These are phyloP conservation scores for Pseudovirgaria hyperparasitica DNA, from an alignment of 2,329 filamentous ascomycete genomes.

Conservation along the genomic window DNA sequence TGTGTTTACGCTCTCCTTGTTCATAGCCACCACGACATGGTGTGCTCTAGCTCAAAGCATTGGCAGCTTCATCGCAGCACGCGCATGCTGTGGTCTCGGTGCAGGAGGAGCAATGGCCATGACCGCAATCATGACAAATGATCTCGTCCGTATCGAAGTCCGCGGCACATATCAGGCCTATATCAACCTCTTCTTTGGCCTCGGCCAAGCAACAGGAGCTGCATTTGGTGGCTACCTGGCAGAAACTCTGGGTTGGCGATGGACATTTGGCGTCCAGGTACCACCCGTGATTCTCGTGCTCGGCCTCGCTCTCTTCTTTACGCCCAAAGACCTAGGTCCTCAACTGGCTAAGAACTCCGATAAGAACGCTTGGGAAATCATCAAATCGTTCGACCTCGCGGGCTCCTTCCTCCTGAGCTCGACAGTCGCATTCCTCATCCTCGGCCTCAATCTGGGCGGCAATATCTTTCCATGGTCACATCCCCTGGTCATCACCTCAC, in stretches of 20 bases:
- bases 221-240: slow-evolving; percentile 58
- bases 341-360: slow-evolving; percentile 29
- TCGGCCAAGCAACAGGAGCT: slow-evolving; percentile 42
- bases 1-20: slow-evolving; percentile 48
- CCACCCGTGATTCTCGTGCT: slow-evolving; percentile 34
- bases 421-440: slow-evolving; percentile 35
- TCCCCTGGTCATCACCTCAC: slow-evolving; percentile 35
- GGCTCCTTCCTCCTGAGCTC: slow-evolving; percentile 35
- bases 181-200: slow-evolving; percentile 52
- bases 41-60: slow-evolving; percentile 57
- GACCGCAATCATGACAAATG: slow-evolving; percentile 57
- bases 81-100: slow-evolving; percentile 59
- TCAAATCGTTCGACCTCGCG: slow-evolving; percentile 36
- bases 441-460: slow-evolving; percentile 40
- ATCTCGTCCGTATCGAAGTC: slow-evolving; percentile 60
- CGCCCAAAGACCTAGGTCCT: slow-evolving; percentile 32
- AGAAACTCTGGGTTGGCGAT: slow-evolving; percentile 59
- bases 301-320: slow-evolving; percentile 29
- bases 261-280: slow-evolving; percentile 48
- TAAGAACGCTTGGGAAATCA: slow-evolving; percentile 27
- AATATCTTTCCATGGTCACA: slow-evolving; percentile 40
- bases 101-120: slow-evolving; percentile 59
- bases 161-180: slow-evolving; percentile 63
- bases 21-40: slow-evolving; percentile 52
- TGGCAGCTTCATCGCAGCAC: slow-evolving; percentile 55